Evolutionary conservation across 495 filamentous ascomycete species (phyloP).

Genomic region (Arthonia radiata): DNA sequence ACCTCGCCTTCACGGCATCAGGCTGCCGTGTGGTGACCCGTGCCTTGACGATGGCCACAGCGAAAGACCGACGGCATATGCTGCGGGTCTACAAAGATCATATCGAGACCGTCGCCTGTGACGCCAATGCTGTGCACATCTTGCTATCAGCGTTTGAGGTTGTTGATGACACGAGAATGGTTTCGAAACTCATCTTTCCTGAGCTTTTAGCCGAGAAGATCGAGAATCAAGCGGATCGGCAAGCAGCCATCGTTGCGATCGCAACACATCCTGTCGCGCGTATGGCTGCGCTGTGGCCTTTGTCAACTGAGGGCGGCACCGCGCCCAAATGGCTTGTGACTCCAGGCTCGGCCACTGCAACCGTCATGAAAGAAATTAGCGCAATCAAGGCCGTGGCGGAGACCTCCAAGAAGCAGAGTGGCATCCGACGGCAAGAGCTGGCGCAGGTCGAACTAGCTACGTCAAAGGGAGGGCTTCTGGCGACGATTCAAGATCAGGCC

Average conservation of each 20-base stretch:
- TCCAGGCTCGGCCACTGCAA: conserved; percentile 14
- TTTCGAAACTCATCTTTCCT: conserved; percentile 58
- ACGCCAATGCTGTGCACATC: conserved; percentile 53
- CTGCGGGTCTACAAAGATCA: conserved; percentile 69
- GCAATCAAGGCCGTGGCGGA: no score
- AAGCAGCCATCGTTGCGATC: conserved; percentile 33
- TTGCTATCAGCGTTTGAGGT: conserved; percentile 69
- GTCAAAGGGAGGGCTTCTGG: conserved; percentile 35
- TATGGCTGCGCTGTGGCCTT: conserved; percentile 41
- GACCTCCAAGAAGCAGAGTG: conserved; percentile 79
- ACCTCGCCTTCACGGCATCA: conserved; percentile 81
- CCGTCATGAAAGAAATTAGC: conserved; percentile 17
- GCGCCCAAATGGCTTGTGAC: conserved; percentile 8
- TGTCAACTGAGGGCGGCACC: conserved; percentile 17
- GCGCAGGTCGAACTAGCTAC: conserved; percentile 24
- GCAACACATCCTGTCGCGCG: conserved; percentile 48
- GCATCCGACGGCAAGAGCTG: conserved; percentile 48
- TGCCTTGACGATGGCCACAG: conserved; percentile 53
- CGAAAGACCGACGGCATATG: conserved; percentile 74
- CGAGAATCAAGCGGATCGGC: conserved; percentile 20
- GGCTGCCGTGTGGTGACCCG: conserved; percentile 63
- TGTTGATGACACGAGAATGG: conserved; percentile 77
- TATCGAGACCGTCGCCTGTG: conserved; percentile 54
- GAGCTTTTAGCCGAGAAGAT: conserved; percentile 52
- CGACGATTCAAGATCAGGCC: conserved; percentile 42